Evolutionary conservation across 257 asterid genomes (phyloP).

Genomic region (Solanum okadae): DNA sequence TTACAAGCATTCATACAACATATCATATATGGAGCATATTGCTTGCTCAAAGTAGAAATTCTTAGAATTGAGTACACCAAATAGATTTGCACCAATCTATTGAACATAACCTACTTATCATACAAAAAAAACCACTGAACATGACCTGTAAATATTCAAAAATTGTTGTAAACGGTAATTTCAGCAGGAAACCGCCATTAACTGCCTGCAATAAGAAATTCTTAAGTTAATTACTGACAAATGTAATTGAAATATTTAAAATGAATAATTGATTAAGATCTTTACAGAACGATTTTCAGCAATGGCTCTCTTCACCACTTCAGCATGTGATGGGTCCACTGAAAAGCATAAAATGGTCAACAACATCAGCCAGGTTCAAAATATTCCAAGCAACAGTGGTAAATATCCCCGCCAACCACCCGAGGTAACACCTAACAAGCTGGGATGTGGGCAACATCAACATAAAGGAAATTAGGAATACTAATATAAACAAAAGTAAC

Average conservation of each 20-base stretch:
- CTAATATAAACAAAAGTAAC: neutral
- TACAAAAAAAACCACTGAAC: neutral
- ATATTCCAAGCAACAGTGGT: neutral
- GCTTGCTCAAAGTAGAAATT: neutral
- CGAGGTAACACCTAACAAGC: neutral
- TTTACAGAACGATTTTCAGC: constrained; percentile 42
- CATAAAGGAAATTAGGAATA: neutral
- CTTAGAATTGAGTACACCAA: neutral
- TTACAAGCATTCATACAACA: neutral
- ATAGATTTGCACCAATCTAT: neutral
- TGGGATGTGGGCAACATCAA: neutral
- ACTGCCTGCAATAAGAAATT: constrained; percentile 46
- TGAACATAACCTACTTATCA: neutral
- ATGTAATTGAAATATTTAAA: neutral
- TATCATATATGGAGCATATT: neutral
- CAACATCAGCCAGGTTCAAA: neutral
- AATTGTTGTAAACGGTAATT: constrained; percentile 84
- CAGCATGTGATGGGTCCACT: constrained; percentile 41
- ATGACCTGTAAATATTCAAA: constrained; percentile 94
- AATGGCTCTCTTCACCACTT: constrained; percentile 51
- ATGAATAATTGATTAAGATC: neutral
- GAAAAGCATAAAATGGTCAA: neutral
- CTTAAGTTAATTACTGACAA: neutral
- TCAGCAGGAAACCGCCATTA: constrained; percentile 49
- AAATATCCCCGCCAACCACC: neutral